These are phyloP conservation scores for Cyclotella atomus DNA, from an alignment of 108 stramenopile genomes.

Conservation along the genomic window DNA sequence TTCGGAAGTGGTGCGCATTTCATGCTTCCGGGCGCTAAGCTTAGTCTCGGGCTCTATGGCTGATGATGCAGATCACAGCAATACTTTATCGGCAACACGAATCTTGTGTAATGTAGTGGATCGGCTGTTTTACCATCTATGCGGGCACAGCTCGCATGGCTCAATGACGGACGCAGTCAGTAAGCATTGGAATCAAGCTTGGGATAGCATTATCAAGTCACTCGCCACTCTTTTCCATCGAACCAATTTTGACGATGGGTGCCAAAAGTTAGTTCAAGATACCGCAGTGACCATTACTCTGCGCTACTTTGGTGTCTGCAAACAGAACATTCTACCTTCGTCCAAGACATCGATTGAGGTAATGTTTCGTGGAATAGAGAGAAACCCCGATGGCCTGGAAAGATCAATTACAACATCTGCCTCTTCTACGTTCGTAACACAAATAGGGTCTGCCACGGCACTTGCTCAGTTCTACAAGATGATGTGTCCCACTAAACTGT, in stretches of 20 bases:
- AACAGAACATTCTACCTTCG: background rate
- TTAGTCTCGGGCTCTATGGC: conserved; percentile 31
- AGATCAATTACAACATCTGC: background rate
- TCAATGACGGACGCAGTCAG: background rate
- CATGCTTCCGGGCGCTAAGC: conserved; percentile 37
- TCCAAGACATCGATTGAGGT: background rate
- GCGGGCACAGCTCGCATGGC: background rate
- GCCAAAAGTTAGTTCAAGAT: conserved; percentile 13
- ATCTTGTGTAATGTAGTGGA: conserved; percentile 23
- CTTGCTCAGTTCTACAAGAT: conserved; percentile 30
- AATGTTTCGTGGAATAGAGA: background rate
- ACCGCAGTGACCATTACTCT: conserved; percentile 18
- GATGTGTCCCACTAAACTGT: conserved; percentile 6
- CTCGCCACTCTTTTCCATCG: conserved; percentile 21
- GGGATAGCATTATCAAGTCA: conserved; percentile 21
- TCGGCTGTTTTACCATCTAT: conserved; percentile 32
- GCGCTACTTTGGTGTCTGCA: conserved; percentile 36
- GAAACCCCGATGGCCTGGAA: background rate
- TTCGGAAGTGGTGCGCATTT: conserved; percentile 34
- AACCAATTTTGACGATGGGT: conserved; percentile 6
- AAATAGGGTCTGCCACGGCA: conserved; percentile 14
- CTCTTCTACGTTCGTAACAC: conserved; percentile 4
- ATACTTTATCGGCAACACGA: conserved; percentile 3
- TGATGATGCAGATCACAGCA: conserved; percentile 3
- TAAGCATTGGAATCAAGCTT: conserved; percentile 33